Evolutionary conservation across 495 filamentous ascomycete genomes (phyloP), one percentile per base, ranked within the genome.

Genomic region (Penicillium herquei): DNA sequence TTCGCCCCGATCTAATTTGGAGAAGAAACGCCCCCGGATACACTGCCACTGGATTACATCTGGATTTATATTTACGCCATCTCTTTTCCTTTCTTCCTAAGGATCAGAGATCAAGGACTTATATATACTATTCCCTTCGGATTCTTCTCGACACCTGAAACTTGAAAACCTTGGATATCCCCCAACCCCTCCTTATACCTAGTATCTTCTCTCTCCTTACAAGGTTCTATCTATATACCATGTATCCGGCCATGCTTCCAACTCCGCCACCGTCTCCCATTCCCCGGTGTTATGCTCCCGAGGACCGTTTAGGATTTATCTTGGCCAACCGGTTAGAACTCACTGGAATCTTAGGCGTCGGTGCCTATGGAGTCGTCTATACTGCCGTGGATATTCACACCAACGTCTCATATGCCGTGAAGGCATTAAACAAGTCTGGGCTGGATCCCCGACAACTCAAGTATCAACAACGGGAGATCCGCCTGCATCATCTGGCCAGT

Each of bases 301-400:
- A 96, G 80, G 89, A 94, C 68, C 87, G 92, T 61, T 72, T 96
- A 78, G 92, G 92, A 72, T 82, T 87, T 54, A 79, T 95, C 58
- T 77, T 97, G 58, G 92, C 88, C 67, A 83, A 86, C 70, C 85
- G 90, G 64, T 79, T 96, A 56, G 87, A 91, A 72, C 81, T 97
- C 56, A 90, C 86, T 48, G 79, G 84, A 55, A 90, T 98, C 65
- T 82, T 98, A 54, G 94, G 94, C 49, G 87, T 94, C 44, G 94
- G 94, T 52, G 94, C 94, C 52, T 98, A 98, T 75, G 94, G 94
- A 42, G 92, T 97, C 26, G 95, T 98, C 12, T 97, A 98, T 75
- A 89, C 87, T 35, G 94, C 94, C 61, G 77, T 92, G 73, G 93
- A 98, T 76, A 84, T 92, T 49, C 85, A 87, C 62, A 93, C 89